Evolutionary conservation across 371 early-diverging fungal species (phyloP).

Genomic region (Mortierella sp.): DNA sequence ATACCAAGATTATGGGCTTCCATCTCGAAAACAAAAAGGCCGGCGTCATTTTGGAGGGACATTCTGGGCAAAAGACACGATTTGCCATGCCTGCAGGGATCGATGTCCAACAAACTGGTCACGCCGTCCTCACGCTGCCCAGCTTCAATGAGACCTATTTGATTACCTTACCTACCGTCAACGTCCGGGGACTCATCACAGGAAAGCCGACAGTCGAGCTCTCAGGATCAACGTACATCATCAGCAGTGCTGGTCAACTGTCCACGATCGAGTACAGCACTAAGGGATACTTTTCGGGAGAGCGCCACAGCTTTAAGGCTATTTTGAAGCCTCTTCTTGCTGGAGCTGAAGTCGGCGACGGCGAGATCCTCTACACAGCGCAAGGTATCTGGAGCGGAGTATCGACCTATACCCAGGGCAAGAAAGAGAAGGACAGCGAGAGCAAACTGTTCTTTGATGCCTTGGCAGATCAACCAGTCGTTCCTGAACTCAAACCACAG

Average conservation of each 20-base stretch:
- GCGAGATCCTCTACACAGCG: slow-evolving; percentile 64
- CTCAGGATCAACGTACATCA: slow-evolving; percentile 75
- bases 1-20: slow-evolving; percentile 72
- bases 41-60: slow-evolving; percentile 77
- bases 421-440: slow-evolving; percentile 47
- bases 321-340: slow-evolving; percentile 57
- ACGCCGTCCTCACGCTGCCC: slow-evolving; percentile 69
- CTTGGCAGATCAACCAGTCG: slow-evolving; percentile 23
- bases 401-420: slow-evolving; percentile 65
- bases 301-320: slow-evolving; percentile 84
- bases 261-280: slow-evolving; percentile 80
- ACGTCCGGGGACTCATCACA: slow-evolving; percentile 83
- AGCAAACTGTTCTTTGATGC: slow-evolving; percentile 65
- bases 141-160: slow-evolving; percentile 73
- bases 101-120: slow-evolving; percentile 83
- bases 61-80: slow-evolving; percentile 86
- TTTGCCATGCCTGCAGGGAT: slow-evolving; percentile 80
- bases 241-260: slow-evolving; percentile 70
- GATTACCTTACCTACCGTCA: slow-evolving; percentile 80
- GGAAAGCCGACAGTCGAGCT: slow-evolving; percentile 87
- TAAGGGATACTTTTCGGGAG: slow-evolving; percentile 85
- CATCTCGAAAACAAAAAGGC: slow-evolving; percentile 78
- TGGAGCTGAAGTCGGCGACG: too few species aligned
- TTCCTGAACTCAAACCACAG: slow-evolving; percentile 55
- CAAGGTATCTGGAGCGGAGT: slow-evolving; percentile 78